These are phyloP conservation scores for Calophaca sinica DNA, from an alignment of 306 rosid species.

Conservation along the genomic window DNA sequence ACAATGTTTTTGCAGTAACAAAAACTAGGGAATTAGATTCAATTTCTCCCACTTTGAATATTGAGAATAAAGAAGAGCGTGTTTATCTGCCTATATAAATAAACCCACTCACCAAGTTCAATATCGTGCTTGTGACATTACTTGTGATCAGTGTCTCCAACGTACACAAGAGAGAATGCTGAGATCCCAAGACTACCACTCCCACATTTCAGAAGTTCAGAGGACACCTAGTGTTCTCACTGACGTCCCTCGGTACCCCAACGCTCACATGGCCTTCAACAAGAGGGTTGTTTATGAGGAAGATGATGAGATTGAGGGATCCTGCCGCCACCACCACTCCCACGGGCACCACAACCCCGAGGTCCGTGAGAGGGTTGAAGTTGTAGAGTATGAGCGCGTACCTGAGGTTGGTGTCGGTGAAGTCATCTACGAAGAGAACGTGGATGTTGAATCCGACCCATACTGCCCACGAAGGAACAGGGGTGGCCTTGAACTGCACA, in stretches of 20 bases:
- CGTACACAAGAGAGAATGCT: neutral
- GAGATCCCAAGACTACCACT: conserved; percentile 46
- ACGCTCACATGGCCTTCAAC: conserved; percentile 34
- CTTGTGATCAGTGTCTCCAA: neutral
- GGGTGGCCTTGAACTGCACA: conserved; percentile 43
- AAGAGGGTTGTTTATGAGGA: conserved; percentile 47
- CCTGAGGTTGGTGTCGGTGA: conserved; percentile 28
- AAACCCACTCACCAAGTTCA: neutral
- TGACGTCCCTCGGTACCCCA: conserved; percentile 55
- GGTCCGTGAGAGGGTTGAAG: conserved; percentile 49
- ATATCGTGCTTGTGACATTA: neutral
- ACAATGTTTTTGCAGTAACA: conserved; percentile 1
- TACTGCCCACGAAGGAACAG: conserved; percentile 40
- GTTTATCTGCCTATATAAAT: conserved; percentile 2
- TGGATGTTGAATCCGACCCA: conserved; percentile 41
- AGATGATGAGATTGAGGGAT: neutral
- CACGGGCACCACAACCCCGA: conserved; percentile 42
- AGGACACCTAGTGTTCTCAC: conserved; percentile 48
- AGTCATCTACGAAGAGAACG: conserved; percentile 42
- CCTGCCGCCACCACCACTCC: conserved; percentile 6
- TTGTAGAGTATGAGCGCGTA: conserved; percentile 47
- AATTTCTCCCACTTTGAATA: conserved; percentile 28
- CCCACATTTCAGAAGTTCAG: conserved; percentile 40
- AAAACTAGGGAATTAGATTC: conserved; percentile 50
- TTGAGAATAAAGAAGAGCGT: neutral